phyloP scores from a whole-genome alignment of 257 asterid species.

The Knoxia roxburghii region DNA sequence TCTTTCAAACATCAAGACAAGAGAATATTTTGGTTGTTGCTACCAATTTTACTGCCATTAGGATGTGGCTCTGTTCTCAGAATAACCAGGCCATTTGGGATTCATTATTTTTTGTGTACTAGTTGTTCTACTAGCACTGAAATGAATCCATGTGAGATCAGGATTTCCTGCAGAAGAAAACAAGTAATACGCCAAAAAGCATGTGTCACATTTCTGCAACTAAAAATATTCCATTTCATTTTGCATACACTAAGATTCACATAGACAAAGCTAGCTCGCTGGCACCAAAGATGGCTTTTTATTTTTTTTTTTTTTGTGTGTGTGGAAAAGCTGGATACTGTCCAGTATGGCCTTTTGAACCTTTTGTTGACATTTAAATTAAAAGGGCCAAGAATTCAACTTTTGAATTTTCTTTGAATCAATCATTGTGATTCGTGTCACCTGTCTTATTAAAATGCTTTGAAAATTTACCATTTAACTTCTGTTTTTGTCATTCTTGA shows the following conservation, averaged over 20 bases:
- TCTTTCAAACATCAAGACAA: neutral
- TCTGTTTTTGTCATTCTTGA: too few relatives aligned
- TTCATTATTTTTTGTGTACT: too few relatives aligned
- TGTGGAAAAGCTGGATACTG: neutral
- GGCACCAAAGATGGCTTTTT: neutral
- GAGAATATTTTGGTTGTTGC: neutral
- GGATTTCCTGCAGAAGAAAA: constrained; percentile 27
- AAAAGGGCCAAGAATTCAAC: neutral
- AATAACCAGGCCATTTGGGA: too few relatives aligned
- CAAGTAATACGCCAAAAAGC: constrained; percentile 60
- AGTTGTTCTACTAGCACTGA: too few relatives aligned
- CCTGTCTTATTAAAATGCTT: neutral
- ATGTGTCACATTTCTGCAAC: constrained; percentile 31
- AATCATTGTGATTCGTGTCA: constrained; percentile 4
- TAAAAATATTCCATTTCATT: neutral
- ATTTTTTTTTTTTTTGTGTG: neutral
- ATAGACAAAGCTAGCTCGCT: neutral
- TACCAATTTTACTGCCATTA: constrained; percentile 2
- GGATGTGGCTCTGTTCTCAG: constrained; percentile 1
- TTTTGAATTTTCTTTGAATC: neutral
- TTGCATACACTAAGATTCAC: constrained; percentile 7
- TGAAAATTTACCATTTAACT: too few relatives aligned
- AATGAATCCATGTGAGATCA: constrained; percentile 44
- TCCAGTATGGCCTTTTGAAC: neutral
- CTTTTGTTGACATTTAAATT: neutral